Conservation (phyloP, 140 eudicot species). For the Senecio squalidus region DNA sequence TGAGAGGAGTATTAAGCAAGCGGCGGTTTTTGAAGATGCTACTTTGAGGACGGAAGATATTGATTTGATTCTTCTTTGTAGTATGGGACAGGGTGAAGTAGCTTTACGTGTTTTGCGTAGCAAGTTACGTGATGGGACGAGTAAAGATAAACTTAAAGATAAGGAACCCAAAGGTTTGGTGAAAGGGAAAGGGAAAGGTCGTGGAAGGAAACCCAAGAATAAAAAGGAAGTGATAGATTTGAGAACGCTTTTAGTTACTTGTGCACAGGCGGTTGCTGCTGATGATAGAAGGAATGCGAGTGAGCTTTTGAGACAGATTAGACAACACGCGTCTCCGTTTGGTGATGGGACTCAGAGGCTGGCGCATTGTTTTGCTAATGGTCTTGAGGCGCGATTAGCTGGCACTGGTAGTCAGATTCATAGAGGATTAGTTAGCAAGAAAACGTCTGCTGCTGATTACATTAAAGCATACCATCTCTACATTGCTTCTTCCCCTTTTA, state of each 20-base stretch:
- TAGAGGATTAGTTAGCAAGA: constrained; percentile 45
- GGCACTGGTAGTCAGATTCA: constrained; percentile 72
- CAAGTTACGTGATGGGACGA: constrained; percentile 27
- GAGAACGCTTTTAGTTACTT: constrained; percentile 52
- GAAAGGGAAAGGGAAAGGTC: constrained; percentile 33
- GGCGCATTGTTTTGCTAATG: constrained; percentile 70
- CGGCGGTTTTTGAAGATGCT: constrained; percentile 44
- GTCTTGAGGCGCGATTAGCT: constrained; percentile 77
- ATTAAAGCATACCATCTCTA: constrained; percentile 65
- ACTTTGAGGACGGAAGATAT: constrained; percentile 45
- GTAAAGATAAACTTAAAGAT: constrained; percentile 25
- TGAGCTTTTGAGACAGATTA: constrained; percentile 52
- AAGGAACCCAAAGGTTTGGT: constrained; percentile 27
- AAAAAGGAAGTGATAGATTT: constrained; percentile 72
- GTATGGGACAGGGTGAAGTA: constrained; percentile 34
- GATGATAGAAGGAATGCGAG: constrained; percentile 60
- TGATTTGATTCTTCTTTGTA: constrained; percentile 39
- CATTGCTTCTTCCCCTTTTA: constrained; percentile 61
- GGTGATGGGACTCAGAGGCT: constrained; percentile 80
- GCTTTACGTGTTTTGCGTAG: constrained; percentile 29
- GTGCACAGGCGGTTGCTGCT: constrained; percentile 78
- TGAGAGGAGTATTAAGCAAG: constrained; percentile 50
- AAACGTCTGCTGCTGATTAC: constrained; percentile 47
- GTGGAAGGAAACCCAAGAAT: constrained; percentile 38
- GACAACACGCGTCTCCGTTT: constrained; percentile 56